Conservation (phyloP, 208 protist genomes). For the Leishmania guyanensis region DNA sequence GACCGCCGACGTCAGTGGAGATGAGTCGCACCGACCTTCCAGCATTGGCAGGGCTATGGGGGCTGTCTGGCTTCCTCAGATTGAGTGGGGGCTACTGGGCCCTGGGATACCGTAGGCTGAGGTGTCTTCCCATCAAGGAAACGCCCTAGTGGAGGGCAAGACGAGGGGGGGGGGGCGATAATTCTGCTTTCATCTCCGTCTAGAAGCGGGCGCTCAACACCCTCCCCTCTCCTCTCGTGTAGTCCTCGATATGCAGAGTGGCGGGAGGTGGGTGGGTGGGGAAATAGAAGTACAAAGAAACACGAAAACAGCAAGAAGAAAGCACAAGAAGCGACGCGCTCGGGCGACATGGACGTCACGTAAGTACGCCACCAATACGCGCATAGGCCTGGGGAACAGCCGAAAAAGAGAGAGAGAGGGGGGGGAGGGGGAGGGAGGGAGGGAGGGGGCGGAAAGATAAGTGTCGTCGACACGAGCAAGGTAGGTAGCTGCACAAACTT, state of each 20-base stretch:
- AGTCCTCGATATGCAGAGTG: background rate
- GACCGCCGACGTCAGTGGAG: constrained; percentile 1
- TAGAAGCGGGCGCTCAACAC: background rate
- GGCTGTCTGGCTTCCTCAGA: too few relatives aligned
- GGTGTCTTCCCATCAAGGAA: too few relatives aligned
- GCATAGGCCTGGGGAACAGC: too few relatives aligned
- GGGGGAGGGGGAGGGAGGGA: background rate
- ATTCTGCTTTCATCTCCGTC: background rate
- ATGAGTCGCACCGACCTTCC: background rate
- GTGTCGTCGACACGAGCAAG: background rate
- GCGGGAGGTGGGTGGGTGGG: background rate
- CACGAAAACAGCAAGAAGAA: background rate
- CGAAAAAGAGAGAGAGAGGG: background rate
- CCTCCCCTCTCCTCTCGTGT: background rate
- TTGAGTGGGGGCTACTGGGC: too few relatives aligned
- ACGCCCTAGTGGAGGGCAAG: too few relatives aligned
- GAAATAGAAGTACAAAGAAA: background rate
- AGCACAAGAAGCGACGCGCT: background rate
- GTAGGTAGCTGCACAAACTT: background rate
- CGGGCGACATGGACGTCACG: too few relatives aligned
- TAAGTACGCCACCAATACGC: too few relatives aligned
- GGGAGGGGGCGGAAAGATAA: background rate
- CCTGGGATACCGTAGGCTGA: too few relatives aligned
- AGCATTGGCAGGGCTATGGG: too few relatives aligned
- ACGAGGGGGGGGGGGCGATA: too few relatives aligned